phyloP scores from a whole-genome alignment of 2,329 filamentous ascomycete genomes.

The Thermomyces lanuginosus region DNA sequence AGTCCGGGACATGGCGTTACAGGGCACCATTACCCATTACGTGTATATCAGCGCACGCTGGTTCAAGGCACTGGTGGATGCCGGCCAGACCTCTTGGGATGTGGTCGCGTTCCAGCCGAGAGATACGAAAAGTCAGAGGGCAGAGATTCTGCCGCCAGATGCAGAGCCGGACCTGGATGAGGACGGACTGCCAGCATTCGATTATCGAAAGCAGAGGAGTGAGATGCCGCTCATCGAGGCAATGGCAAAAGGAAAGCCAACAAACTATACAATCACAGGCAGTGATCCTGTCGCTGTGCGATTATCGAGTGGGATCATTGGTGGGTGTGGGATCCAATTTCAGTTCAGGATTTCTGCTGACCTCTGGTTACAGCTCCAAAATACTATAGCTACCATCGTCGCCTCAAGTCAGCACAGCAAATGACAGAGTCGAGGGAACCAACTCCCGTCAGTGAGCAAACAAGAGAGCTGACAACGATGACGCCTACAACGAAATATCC shows the following conservation, averaged over 20 bases:
- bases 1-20: conserved; percentile 37
- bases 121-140: conserved; percentile 15
- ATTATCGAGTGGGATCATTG: conserved; percentile 15
- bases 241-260: conserved; percentile 16
- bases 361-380: too few species aligned
- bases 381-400: too few species aligned
- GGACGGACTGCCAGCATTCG: conserved; percentile 31
- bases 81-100: conserved; percentile 36
- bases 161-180: conserved; percentile 25
- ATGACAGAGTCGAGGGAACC: too few species aligned
- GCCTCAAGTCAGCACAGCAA: too few species aligned
- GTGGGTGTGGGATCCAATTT: conserved; percentile 10
- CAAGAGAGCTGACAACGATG: too few species aligned
- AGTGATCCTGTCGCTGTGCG: conserved; percentile 19
- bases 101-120: conserved; percentile 29
- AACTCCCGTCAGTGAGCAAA: too few species aligned
- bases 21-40: conserved; percentile 34
- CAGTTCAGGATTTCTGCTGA: conserved; percentile 3
- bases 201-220: conserved; percentile 21
- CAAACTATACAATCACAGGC: conserved; percentile 18
- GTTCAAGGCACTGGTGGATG: conserved; percentile 37
- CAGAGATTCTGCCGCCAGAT: conserved; percentile 16
- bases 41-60: conserved; percentile 38
- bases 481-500: too few species aligned
- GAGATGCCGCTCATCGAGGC: conserved; percentile 29